phyloP scores from a whole-genome alignment of 2,329 filamentous ascomycete genomes.

The Fusarium citri region DNA sequence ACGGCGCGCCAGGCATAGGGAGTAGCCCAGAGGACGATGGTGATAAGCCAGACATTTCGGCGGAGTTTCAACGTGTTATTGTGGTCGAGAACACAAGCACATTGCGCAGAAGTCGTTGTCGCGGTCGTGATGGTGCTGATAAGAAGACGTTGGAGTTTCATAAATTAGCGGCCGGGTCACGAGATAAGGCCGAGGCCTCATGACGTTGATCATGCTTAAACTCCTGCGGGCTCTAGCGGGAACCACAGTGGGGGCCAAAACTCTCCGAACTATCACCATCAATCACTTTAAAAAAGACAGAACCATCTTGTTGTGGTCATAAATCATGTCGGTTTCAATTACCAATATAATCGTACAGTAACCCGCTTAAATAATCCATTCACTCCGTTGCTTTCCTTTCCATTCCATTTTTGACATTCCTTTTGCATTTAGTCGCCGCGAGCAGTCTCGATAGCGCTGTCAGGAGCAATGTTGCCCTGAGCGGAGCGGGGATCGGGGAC shows the following conservation, averaged over 20 bases:
- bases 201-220: slow-evolving; percentile 42
- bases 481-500: slow-evolving; percentile 58
- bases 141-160: slow-evolving; percentile 9
- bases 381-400: not conserved
- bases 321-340: slow-evolving; percentile 28
- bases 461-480: slow-evolving; percentile 56
- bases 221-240: slow-evolving; percentile 15
- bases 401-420: not conserved
- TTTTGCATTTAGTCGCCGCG: slow-evolving; percentile 24
- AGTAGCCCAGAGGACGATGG: slow-evolving; percentile 60
- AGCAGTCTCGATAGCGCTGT: slow-evolving; percentile 54
- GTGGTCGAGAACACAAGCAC: slow-evolving; percentile 1
- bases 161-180: slow-evolving; percentile 29
- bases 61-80: not conserved
- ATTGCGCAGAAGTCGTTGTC: slow-evolving; percentile 10
- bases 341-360: slow-evolving; percentile 24
- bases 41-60: slow-evolving; percentile 52
- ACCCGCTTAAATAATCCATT: slow-evolving; percentile 10
- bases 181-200: slow-evolving; percentile 32
- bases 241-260: slow-evolving; percentile 12
- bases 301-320: not conserved
- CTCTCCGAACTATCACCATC: slow-evolving; percentile 11
- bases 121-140: slow-evolving; percentile 15
- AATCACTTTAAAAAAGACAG: slow-evolving; percentile 3
- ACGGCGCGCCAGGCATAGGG: slow-evolving; percentile 68